phyloP scores from a whole-genome alignment of 129 eudicot species.

The Saussurea involucrata region DNA sequence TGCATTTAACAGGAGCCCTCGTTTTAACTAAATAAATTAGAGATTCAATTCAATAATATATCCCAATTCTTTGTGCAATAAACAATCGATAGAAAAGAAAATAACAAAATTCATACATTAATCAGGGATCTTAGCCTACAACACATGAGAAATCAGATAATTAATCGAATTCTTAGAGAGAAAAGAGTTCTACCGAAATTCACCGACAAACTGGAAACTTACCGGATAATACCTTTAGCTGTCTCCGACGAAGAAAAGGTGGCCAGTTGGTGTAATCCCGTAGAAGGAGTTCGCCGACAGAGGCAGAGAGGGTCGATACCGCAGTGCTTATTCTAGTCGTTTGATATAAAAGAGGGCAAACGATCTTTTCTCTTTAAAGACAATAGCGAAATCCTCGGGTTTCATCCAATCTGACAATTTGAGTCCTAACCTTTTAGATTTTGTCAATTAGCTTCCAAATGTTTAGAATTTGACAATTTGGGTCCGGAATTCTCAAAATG shows the following conservation, averaged over 20 bases:
- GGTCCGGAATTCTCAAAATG: background rate
- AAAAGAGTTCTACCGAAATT: background rate
- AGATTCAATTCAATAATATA: background rate
- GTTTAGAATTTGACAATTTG: background rate
- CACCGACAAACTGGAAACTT: slow-evolving; percentile 9
- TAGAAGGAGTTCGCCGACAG: background rate
- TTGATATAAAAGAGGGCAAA: background rate
- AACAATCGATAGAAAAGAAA: background rate
- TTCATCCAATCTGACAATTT: background rate
- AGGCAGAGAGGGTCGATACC: background rate
- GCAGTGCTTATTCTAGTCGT: background rate
- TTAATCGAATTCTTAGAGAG: background rate
- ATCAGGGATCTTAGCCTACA: background rate
- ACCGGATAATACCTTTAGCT: background rate
- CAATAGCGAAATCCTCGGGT: background rate
- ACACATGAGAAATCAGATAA: background rate
- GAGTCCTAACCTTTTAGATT: background rate
- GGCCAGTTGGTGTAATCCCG: background rate
- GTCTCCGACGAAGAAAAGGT: background rate
- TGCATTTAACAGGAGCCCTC: background rate
- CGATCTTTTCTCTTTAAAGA: background rate
- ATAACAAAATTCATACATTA: background rate
- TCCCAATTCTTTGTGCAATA: background rate
- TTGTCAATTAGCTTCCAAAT: background rate
- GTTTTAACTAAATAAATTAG: background rate